Evolutionary conservation across 2,329 filamentous ascomycete genomes (phyloP), one percentile per base, ranked within the genome.

Genomic region (Aspergillus arachidicola): DNA sequence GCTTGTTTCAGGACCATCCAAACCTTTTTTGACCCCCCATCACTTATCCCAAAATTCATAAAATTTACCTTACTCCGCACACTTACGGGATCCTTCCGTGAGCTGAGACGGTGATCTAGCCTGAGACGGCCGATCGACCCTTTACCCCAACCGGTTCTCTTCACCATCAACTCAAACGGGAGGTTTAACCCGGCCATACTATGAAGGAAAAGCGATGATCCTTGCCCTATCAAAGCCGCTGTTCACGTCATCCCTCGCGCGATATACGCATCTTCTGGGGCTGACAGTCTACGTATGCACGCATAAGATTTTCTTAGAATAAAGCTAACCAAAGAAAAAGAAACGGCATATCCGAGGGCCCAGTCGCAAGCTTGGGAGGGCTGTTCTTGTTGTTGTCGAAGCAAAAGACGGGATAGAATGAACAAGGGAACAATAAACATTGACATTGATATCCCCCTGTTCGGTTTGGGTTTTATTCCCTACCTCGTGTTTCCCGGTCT

Each of bases 31-130:
- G 26, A 12, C 9, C 28, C 30, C 51, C 19, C 41, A n/a, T 14
- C 19, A 19, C 43, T 23, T 3, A 23, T 23, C 4, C 19, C 43
- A 46, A 21, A 21, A 7, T 36, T 34, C 12, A 1, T 10, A 14
- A 23, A 36, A 34, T 34, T 11, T 30, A 23, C 46, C 5, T 28
- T 36, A 23, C 19, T 54, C 30, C 51, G 51, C 51, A 54, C 19
- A 23, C 10, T 11, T 11, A 38, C 45, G 57, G 57, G 57, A 59
- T 59, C 45, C 34, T 59, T 59, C 57, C 57, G 57, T 59, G 19
- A 36, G 19, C 30, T 32, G 28, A 32, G 51, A 54, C 51, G 28
- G 21, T 54, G 51, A 54, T 32, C 51, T 54, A 32, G 51, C 11
- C 30, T 54, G 51, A 54, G 51, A 50, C 46, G 12, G 23, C 23